Conservation (phyloP, 2,329 filamentous ascomycete genomes). For the Alternaria metachromatica region DNA sequence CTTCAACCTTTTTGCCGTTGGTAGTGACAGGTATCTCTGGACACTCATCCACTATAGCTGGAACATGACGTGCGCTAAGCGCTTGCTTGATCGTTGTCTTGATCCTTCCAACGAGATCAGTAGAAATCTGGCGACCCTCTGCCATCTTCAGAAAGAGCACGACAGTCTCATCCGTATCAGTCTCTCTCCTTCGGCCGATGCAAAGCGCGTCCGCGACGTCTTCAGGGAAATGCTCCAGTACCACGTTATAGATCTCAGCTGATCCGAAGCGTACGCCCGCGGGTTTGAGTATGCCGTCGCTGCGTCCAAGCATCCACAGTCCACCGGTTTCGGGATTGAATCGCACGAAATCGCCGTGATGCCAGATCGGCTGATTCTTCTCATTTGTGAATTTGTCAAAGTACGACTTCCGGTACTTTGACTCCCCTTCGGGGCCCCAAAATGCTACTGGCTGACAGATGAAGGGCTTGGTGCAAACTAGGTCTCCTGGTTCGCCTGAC, state of each 20-base stretch:
- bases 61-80: conserved; percentile 88
- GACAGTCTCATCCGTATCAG: conserved; percentile 83
- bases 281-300: conserved; percentile 92
- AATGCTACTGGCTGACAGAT: conserved; percentile 91
- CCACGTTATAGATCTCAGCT: conserved; percentile 95
- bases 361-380: conserved; percentile 69
- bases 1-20: conserved; percentile 98
- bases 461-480: conserved; percentile 86
- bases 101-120: conserved; percentile 68
- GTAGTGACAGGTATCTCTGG: conserved; percentile 88
- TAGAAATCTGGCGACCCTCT: conserved; percentile 62
- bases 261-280: conserved; percentile 89
- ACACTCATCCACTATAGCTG: conserved; percentile 80
- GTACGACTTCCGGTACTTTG: conserved; percentile 84
- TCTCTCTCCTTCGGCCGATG: conserved; percentile 74
- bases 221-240: conserved; percentile 79
- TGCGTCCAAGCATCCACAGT: conserved; percentile 88
- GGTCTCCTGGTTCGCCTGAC: conserved; percentile 77
- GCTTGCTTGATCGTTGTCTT: conserved; percentile 74
- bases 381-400: conserved; percentile 77
- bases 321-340: conserved; percentile 75
- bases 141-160: conserved; percentile 86
- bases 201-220: conserved; percentile 88
- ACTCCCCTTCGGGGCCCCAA: conserved; percentile 74
- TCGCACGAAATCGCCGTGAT: conserved; percentile 90